A percentile compares a stretch with the other conserved stretches of the same genome.
Conservation (phyloP, 305 asterid genomes). For the Solanum aculeatissimum region DNA sequence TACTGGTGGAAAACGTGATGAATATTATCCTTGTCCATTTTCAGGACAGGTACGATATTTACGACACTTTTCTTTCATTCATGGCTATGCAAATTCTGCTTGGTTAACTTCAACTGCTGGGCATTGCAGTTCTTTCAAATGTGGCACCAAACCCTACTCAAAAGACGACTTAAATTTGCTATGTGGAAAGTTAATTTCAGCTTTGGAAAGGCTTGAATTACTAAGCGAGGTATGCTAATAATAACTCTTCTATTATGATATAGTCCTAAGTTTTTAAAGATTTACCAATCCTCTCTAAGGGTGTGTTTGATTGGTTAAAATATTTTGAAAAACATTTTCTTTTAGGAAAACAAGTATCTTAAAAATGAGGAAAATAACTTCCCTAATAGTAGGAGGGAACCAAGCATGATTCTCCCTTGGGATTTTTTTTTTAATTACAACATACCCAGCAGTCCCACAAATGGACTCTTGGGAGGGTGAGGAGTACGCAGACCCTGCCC, state of each 20-base stretch:
- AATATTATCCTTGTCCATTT: conserved; percentile 74
- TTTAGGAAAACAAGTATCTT: neutral
- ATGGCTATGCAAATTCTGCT: neutral
- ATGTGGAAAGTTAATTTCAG: conserved; percentile 52
- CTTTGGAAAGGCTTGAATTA: conserved; percentile 71
- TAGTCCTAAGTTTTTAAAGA: neutral
- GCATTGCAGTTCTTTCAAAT: conserved; percentile 15
- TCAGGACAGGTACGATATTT: conserved; percentile 52
- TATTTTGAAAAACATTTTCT: neutral
- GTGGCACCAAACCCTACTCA: conserved; percentile 18
- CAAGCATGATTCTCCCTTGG: neutral
- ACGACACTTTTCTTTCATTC: neutral
- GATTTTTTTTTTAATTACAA: neutral
- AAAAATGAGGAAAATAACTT: neutral
- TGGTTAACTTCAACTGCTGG: conserved; percentile 8
- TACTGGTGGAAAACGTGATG: conserved; percentile 78
- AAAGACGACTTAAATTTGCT: conserved; percentile 42
- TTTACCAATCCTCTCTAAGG: neutral
- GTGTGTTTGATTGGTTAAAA: neutral
- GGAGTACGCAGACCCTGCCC: neutral
- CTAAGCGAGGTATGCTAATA: conserved; percentile 55
- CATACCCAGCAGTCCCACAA: neutral
- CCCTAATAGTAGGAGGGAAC: neutral
- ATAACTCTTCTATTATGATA: neutral
- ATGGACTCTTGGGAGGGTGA: neutral